Base-by-base conservation (phyloP, 2,329 filamentous ascomycete genomes). In the Xylariaceae sp. region DNA sequence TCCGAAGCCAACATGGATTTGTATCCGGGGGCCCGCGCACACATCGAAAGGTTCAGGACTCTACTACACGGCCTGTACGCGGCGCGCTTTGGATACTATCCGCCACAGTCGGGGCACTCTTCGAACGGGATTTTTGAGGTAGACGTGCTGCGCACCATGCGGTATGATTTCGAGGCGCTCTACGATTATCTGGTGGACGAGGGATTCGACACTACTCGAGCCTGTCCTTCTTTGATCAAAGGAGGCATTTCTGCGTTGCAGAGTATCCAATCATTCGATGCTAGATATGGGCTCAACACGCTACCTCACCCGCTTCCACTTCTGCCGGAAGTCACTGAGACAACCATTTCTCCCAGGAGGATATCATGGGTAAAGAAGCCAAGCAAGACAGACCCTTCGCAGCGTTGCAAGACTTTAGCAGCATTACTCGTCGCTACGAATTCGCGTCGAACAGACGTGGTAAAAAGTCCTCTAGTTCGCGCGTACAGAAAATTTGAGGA, bases 401-500 rank as follows among this genome's bases (percentile, higher is more conserved):
- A 73, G 30, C 71, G 76, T 5, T 66, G 80, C 1, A 64, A 75
- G 2, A 72, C 75, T 2, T 76, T 82, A 42, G 72, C 77, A 12
- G 78, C 84, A 1, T 62, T 81, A 6, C 65, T 76, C 44, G 72
- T 68, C 41, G 77, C 79, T 1, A 75, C 75, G 3, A 82, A 82
- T 55, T 68, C 66, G 50, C 58, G 63, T 9, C 67, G 68, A 0
- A 11, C 49, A 2, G 63, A 68, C 0, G 53, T 75, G 1, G 54
- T 72, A 11, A 64, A 66, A n/a, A 81, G 80, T 52, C 64, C 70
- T 2, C 75, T 92, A 2, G 84, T 94, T 1, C 71, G 76, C 45
- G 81, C 83, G 1, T 94, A 90, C 60, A 75, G 81, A 3, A 74
- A 73, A 2, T 92, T 91, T 48, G 89, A 94, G 61, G 78, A 82